Base-by-base conservation (phyloP, 2,329 filamentous ascomycete genomes). In the Ceratocystis harringtonii region DNA sequence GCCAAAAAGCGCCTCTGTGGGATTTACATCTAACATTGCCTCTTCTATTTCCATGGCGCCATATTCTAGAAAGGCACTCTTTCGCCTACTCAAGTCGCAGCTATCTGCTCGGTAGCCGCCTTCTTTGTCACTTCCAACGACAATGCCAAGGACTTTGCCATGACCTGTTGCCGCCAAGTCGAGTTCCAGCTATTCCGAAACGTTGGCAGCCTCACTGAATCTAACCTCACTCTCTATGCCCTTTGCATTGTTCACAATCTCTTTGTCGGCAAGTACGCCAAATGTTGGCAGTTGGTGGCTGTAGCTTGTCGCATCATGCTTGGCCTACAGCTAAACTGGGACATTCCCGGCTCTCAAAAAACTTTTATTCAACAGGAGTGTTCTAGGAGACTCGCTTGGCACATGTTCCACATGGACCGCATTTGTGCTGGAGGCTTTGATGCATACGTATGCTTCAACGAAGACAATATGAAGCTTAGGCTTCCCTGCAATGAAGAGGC, bases 271-370 rank as follows among this genome's bases (percentile, higher is more conserved):
- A 72, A 73, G 41, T 73, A 74, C 63, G 73, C 74, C 65, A 76
- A 76, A 68, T 73, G 75, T 10, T 77, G 76, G 75, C 74, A 76
- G 66, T 74, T 74, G 60, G 72, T 75, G 58, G 74, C 74, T 5
- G 69, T 75, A 6, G 74, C 74, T 2, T 71, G 72, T 7, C 72
- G 75, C 22, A 69, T 76, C 52, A 74, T 76, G 71, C 70, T 73
- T 19, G 75, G 74, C 12, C 69, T 77, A 28, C 76, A 76, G 63
- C 68, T 75, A 7, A 77, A 77, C 68, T 77, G 75, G 75, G 74
- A 76, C 61, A 71, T 68, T 8, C 72, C 55, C 65, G 70, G 30
- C 68, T 72, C 15, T 68, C 70, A 71, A 19, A 71, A 72, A 4
- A 69, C 72, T 3, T 76, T 75, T 63, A 66, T 72, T 15, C 71